Evolutionary conservation across 306 rosid genomes (phyloP).

Genomic region (Acmispon strigosus): DNA sequence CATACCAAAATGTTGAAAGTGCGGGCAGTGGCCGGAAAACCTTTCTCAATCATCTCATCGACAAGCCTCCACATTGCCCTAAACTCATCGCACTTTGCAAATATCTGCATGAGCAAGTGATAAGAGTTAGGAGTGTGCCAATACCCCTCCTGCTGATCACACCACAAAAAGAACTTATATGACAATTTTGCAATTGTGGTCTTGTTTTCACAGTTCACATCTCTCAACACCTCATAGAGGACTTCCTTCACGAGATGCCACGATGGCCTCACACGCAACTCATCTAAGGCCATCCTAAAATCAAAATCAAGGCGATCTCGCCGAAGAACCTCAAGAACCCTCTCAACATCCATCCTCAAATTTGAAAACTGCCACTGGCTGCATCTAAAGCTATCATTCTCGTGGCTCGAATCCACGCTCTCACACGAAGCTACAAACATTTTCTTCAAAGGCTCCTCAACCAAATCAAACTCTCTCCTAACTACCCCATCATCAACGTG

Average conservation of each 20-base stretch:
- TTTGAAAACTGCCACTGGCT: conserved; percentile 22
- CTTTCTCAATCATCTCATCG: conserved; percentile 82
- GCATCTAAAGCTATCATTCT: background rate
- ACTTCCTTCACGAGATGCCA: conserved; percentile 77
- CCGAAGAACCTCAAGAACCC: conserved; percentile 50
- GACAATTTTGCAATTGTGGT: conserved; percentile 58
- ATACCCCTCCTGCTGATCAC: conserved; percentile 48
- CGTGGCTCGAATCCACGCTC: conserved; percentile 9
- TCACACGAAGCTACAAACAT: background rate
- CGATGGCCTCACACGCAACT: conserved; percentile 47
- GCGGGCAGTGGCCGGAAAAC: conserved; percentile 53
- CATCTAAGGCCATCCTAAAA: conserved; percentile 47
- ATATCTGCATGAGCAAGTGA: conserved; percentile 78
- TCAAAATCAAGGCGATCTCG: conserved; percentile 67
- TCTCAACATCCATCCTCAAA: conserved; percentile 36
- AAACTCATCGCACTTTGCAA: conserved; percentile 73
- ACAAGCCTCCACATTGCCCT: conserved; percentile 81
- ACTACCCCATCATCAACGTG: conserved; percentile 14
- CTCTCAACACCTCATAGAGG: conserved; percentile 50
- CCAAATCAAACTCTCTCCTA: conserved; percentile 15
- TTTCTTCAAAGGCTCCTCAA: conserved; percentile 54
- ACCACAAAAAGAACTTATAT: conserved; percentile 76
- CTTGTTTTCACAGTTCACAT: conserved; percentile 38
- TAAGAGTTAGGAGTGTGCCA: conserved; percentile 45
- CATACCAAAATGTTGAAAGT: conserved; percentile 69